phyloP scores from a whole-genome alignment of 345 rosid species.

The Populus tremula region DNA sequence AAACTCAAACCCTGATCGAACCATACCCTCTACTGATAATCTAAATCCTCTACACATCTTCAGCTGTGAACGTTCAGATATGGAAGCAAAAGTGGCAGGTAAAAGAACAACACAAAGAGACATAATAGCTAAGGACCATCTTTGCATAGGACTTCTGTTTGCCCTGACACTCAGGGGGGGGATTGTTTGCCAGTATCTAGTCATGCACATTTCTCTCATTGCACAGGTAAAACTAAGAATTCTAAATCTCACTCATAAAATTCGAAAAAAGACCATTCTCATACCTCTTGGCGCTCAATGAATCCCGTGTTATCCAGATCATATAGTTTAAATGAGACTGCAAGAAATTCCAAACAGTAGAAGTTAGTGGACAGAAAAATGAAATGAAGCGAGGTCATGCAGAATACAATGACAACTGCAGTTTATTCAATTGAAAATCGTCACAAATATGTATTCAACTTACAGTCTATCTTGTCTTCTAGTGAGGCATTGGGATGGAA shows the following conservation, averaged over 20 bases:
- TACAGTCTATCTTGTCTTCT: constrained; percentile 88
- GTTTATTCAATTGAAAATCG: background rate
- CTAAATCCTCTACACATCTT: background rate
- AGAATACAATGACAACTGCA: background rate
- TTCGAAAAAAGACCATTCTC: constrained; percentile 3
- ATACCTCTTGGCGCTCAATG: constrained; percentile 95
- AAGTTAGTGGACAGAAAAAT: background rate
- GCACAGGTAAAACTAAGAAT: background rate
- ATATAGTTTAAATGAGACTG: constrained; percentile 95
- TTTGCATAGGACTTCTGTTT: background rate
- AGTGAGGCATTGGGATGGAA: constrained; percentile 84
- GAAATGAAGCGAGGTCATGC: background rate
- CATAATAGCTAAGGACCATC: background rate
- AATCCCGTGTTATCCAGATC: constrained; percentile 86
- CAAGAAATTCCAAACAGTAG: constrained; percentile 19
- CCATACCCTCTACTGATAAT: background rate
- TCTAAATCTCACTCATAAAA: background rate
- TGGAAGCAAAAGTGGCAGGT: background rate
- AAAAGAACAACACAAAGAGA: background rate
- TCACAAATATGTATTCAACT: constrained; percentile 26
- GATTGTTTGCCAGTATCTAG: too few relatives aligned
- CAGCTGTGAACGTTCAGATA: background rate
- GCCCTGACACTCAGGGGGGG: background rate
- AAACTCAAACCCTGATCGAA: background rate
- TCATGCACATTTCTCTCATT: background rate